Base-by-base conservation (phyloP, 73 alveolate species). In the Paramecium octaurelia region DNA sequence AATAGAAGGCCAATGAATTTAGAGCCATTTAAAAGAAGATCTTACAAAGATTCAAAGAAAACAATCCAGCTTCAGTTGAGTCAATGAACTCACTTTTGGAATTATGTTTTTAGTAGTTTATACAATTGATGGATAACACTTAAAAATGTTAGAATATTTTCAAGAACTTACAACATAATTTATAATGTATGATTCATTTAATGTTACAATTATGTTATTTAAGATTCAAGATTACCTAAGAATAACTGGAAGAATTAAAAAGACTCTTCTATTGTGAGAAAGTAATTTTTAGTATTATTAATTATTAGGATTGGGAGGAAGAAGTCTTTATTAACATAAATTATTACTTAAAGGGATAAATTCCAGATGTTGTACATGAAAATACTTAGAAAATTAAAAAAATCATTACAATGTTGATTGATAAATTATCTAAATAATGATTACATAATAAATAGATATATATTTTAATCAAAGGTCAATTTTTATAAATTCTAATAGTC, bases 401-500 rank as follows among this genome's bases (percentile, higher is more conserved):
- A 16, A 59, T 59, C 6, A 59, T 59, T 9, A 59, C 77, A 31
- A 64, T 64, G 16, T 64, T 27, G 12, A 64, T 64, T 21, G 48
- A 64, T 27, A 27, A 64, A 24, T 23, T 64, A 64, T 64, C 48
- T 64, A 27, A 64, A 64, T 64, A 20, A 27, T 27, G 84, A 64
- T 64, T 64, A 64, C 46, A 54, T 54, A 54, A 54, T 54, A 54
- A 12, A 54, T 54, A 16, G 20, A 64, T 27, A 64, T 64, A 64
- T 64, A 64, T 64, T 64, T 54, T 64, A 64, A 64, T 64, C 84
- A 21, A 64, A 27, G 18, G 84, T 89, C 94, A 89, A 43, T 58
- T 83, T 73, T 96, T 95, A 92, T 76, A 96, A 24, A 96, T 95
- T 88, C 91, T 96, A 6, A 96, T 93, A 50, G 88, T 86, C 58